Base-by-base conservation (phyloP, 805 yeast genomes). In the Zygoascus biomembranicola region DNA sequence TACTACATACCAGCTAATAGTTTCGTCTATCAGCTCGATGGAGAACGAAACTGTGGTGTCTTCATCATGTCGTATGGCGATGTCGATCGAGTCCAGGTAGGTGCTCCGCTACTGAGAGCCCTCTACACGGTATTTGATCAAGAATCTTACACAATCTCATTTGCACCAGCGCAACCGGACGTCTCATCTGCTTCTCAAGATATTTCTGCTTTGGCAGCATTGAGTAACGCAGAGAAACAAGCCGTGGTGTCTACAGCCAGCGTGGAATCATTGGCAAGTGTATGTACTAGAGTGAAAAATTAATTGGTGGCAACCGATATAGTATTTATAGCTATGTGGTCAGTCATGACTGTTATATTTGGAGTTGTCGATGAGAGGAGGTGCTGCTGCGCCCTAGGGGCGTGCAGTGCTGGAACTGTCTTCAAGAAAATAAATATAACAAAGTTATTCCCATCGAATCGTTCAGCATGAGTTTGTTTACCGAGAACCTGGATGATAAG, bases 101-200 rank as follows among this genome's bases (percentile, higher is more conserved):
- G 94, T 14, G 89, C 83, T 62, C 75, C 78, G 43, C 77, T 85
- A 62, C 68, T 86, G 55, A 73, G 87, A 50, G 74, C 77, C 43
- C 82, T 82, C 2, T 87, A 85, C 63, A 76, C 78, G 23, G 88
- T 83, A 13, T 83, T 76, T 66, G 87, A 87, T 64, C 71, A 83
- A 52, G 88, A 84, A 16, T 76, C 75, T 57, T 67, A 67, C 49
- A 73, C 78, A 59, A 70, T 85, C 43, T 78, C 84, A 0, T 56
- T 86, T 53, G 89, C 83, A 8, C 76, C 72, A 56, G 74, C 78
- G 16, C 55, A 47, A 14, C 16, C 23, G 26, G 26, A 46, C 32
- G 41, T 31, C 4, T 8, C 20, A 9, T 2, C 32, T 11, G 42
- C 28, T 6, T 5, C 5, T 13, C 20, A 16, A 42, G 44, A 42